Evolutionary conservation across 2,329 filamentous ascomycete genomes (phyloP), one percentile per base, ranked within the genome.

Genomic region (Colletotrichum lini): DNA sequence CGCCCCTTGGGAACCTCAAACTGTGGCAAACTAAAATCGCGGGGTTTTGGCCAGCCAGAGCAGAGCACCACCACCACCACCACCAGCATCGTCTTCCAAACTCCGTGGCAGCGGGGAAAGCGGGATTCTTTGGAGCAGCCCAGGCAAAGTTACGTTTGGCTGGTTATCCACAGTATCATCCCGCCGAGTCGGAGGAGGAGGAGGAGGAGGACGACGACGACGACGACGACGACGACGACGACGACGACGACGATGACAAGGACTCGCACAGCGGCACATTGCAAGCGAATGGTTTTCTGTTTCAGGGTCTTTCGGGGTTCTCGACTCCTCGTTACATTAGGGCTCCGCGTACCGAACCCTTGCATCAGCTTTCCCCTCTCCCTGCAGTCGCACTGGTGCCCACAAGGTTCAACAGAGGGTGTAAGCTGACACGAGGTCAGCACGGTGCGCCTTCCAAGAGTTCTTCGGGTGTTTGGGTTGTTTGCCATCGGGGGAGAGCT

Each of bases 21-120:
- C 68, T 45, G 65, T 64, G 69, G 69, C 65, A 64, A 71, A 68
- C 58, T 69, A 59, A 49, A 64, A 64, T 69, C 65, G 69, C 65
- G 69, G 69, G 69, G 65, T 40, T 64, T 42, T 56, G 54, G 15
- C 7, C 50, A 35, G 16, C 59, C 59, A 42, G 35, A 42, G 35
- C 53, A 42, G 16, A 8, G 50, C 50, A 16, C 30, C 30, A 40
- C 52, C 52, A 54, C 10, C 30, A 54, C 13, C 23, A 49, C 18
- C 15, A n/a, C 30, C 30, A 13, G 13, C 60, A 60, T 49, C 16
- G 47, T 60, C 23, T 47, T 30, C 30, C 44, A 38, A 38, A 50
- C 44, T 38, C 57, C 57, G 2, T 50, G 23, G 30, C 35, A n/a
- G 6, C 16, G 47, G 30, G 49, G 44, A 63, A 54, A 45, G 60